Evolutionary conservation across 257 asterid genomes (phyloP), one percentile per base, ranked within the genome.

Genomic region (Forsythia viridissima): DNA sequence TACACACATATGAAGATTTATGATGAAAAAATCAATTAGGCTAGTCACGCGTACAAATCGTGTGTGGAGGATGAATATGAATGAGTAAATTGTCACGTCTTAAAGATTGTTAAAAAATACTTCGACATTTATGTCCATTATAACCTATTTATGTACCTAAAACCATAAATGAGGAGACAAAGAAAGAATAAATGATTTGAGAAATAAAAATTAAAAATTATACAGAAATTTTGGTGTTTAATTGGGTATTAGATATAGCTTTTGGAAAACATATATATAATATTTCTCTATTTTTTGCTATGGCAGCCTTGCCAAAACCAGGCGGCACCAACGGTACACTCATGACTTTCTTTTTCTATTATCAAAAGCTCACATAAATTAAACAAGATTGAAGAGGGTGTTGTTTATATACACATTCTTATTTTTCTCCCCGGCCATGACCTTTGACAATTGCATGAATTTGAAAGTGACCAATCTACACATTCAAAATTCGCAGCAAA

Each of bases 401-500:
- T 21, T 63, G n/a, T 34, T 16, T 1, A 6, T 18, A 5, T 73
- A 5, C 10, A 18, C 8, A n/a, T 30, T 55, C 39, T 34, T 70
- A 39, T 67, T 37, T 59, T 4, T 39, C 2, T 34, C 1, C 71
- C 92, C 93, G 99, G 98, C 97, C 24, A 71, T 95, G 75, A 88
- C 91, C 0, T 95, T 93, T 65, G 68, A 74, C 16, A 82, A 87
- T 70, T 90, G 97, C 91, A 87, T 82, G 21, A 91, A 92, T 84
- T 15, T 95, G 79, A 90, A 34, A 70, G 80, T 95, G 77, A 85
- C 72, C 69, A 68, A 81, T 6, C n/a, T 95, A n/a, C 85, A 38
- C 71, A 67, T 93, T 16, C 67, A 76, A 73, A 89, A 95, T 84
- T 87, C 99, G n/a, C n/a, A n/a, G n/a, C n/a, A n/a, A n/a, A n/a